Evolutionary conservation across 768 basidiomycete genomes (phyloP), one percentile per base, ranked within the genome.

Genomic region (Mrakia gelida): DNA sequence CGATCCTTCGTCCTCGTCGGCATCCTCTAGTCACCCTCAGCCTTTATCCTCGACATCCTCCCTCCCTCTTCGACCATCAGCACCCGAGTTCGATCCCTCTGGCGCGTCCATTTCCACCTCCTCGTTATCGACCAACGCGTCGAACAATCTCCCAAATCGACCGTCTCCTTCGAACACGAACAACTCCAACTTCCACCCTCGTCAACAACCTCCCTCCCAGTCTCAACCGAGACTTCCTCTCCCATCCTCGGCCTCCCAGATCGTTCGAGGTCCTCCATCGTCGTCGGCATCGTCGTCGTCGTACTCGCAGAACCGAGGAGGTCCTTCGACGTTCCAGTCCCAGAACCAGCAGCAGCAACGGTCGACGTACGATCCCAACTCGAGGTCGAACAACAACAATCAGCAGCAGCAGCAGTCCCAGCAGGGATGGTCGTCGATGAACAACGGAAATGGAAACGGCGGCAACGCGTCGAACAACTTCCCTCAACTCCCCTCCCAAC

Each of bases 41-140:
- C 34, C 52, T 8, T 10, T 28, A 21, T 52, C 75, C 13, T 63
- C 63, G 28, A 16, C 43, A 3, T 28, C 45, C 2, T 45, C 70
- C 23, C 76, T 71, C 13, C 72, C 77, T 41, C 77, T 78, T 26
- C 77, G 77, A 38, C 77, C 77, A 2, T 56, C 67, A 2, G 77
- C 77, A 3, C 72, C 77, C n/a, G 72, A 65, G 28, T 78, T 70
- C 34, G 77, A 78, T 28, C 73, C 77, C 3, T 30, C 38, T 15
- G 45, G 45, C 38, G 38, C 34, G 59, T 45, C 61, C 3, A 32
- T 59, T 7, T 54, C 73, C 30, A 23, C 59, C 21, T 62, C 74
- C 0, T 63, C 74, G 21, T 9, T 21, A 28, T 43, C 28, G 5
- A n/a, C 52, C 43, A 49, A 72, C 49, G 45, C 16, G n/a, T 52